These are phyloP conservation scores for Pseudoperonospora humuli DNA, from an alignment of 352 stramenopile species.

Conservation along the genomic window DNA sequence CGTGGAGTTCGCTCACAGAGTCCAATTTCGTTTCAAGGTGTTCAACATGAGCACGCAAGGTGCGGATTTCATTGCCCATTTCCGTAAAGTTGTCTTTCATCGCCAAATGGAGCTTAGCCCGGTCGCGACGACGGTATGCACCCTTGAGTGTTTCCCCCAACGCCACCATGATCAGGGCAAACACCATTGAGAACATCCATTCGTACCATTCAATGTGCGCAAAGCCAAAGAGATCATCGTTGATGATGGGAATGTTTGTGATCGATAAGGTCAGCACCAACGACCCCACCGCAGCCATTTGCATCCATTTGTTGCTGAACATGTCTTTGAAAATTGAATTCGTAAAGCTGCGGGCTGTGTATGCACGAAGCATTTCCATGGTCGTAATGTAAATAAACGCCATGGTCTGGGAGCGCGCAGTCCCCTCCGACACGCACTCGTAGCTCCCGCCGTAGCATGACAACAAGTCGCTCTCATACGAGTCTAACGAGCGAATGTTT, in stretches of 20 bases:
- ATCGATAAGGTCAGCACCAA: slow-evolving; percentile 52
- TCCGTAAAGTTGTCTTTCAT: slow-evolving; percentile 36
- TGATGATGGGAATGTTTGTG: slow-evolving; percentile 62
- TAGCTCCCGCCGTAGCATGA: slow-evolving; percentile 45
- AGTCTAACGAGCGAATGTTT: slow-evolving; percentile 20
- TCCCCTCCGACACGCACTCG: slow-evolving; percentile 55
- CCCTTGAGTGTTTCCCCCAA: slow-evolving; percentile 69
- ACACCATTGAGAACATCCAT: slow-evolving; percentile 64
- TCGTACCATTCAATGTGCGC: slow-evolving; percentile 63
- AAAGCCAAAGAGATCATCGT: slow-evolving; percentile 63
- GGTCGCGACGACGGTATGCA: slow-evolving; percentile 50
- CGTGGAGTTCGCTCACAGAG: slow-evolving; percentile 33
- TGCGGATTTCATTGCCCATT: slow-evolving; percentile 53
- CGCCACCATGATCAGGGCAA: slow-evolving; percentile 56
- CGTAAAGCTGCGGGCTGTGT: slow-evolving; percentile 70
- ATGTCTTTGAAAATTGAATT: slow-evolving; percentile 65
- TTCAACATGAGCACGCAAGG: slow-evolving; percentile 47
- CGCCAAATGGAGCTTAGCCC: slow-evolving; percentile 27
- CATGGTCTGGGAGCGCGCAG: slow-evolving; percentile 62
- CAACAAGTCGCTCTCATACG: slow-evolving; percentile 35
- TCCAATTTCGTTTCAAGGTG: slow-evolving; percentile 54
- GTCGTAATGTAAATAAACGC: slow-evolving; percentile 73
- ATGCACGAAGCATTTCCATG: slow-evolving; percentile 67
- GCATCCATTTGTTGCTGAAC: slow-evolving; percentile 78
- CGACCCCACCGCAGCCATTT: slow-evolving; percentile 54